A percentile compares a stretch with the other conserved stretches of the same genome.
Conservation (phyloP, 2,329 filamentous ascomycete species). For the Samsoniella hepiali region DNA sequence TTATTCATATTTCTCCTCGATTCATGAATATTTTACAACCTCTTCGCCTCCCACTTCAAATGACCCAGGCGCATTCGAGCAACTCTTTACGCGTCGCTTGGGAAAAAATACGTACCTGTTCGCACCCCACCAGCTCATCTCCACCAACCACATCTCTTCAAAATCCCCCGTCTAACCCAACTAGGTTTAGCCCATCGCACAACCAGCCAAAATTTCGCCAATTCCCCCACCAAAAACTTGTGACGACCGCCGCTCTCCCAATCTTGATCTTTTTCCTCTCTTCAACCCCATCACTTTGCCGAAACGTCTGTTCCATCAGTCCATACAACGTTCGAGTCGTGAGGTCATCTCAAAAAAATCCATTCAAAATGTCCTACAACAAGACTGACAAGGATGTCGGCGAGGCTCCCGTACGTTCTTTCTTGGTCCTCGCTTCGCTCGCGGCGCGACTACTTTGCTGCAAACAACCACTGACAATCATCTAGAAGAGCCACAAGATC, state of each 20-base stretch:
- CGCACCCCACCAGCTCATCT: background rate
- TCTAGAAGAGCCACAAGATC: slow-evolving; percentile 90
- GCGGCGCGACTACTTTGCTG: background rate
- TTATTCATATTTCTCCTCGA: too few relatives aligned
- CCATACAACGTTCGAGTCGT: slow-evolving; percentile 68
- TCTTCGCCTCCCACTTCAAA: too few relatives aligned
- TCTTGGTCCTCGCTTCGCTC: slow-evolving; percentile 7
- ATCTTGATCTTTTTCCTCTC: slow-evolving; percentile 20
- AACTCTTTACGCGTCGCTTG: background rate
- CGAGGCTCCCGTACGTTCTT: slow-evolving; percentile 73
- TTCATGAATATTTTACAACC: too few relatives aligned
- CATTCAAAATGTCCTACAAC: slow-evolving; percentile 81
- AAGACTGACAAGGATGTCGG: slow-evolving; percentile 92
- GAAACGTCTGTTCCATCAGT: slow-evolving; percentile 48
- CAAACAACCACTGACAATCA: background rate
- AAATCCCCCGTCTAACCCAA: background rate
- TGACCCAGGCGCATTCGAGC: too few relatives aligned
- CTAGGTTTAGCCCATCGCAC: slow-evolving; percentile 14
- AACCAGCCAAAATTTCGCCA: slow-evolving; percentile 12
- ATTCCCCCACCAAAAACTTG: slow-evolving; percentile 17
- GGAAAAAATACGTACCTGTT: slow-evolving; percentile 5
- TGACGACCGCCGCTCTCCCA: background rate
- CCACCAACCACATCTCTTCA: background rate
- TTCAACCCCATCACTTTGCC: slow-evolving; percentile 72
- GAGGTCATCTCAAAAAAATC: slow-evolving; percentile 46